These are phyloP conservation scores for Dictyostelium brefeldianum DNA, from an alignment of 78 protist genomes.

Conservation along the genomic window DNA sequence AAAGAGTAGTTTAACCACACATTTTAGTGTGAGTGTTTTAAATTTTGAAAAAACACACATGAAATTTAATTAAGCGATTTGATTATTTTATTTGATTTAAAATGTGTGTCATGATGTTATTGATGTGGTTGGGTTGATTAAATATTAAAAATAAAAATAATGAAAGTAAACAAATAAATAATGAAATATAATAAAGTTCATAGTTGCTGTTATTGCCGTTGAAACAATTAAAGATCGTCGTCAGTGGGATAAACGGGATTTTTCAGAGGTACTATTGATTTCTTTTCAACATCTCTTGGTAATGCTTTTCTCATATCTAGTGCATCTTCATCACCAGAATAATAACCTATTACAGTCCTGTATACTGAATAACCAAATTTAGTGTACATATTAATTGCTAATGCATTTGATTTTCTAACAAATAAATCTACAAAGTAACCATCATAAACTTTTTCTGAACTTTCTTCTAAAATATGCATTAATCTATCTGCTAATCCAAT, in stretches of 20 bases:
- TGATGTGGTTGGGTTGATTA: too few relatives aligned
- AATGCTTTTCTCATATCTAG: slow-evolving; percentile 91
- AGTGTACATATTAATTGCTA: slow-evolving; percentile 95
- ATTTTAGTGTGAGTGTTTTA: too few relatives aligned
- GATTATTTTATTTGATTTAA: too few relatives aligned
- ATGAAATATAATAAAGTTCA: too few relatives aligned
- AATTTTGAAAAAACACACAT: too few relatives aligned
- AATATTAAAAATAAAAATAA: too few relatives aligned
- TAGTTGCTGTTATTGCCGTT: too few relatives aligned
- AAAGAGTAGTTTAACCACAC: too few relatives aligned
- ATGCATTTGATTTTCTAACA: slow-evolving; percentile 94
- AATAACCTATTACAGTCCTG: slow-evolving; percentile 94
- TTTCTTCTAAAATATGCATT: slow-evolving; percentile 94
- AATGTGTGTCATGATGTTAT: too few relatives aligned
- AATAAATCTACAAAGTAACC: slow-evolving; percentile 98
- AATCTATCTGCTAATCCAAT: slow-evolving; percentile 90
- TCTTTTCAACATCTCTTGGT: slow-evolving; percentile 91
- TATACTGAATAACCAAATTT: slow-evolving; percentile 94
- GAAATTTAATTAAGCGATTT: too few relatives aligned
- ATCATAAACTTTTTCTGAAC: slow-evolving; percentile 89
- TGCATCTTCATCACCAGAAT: slow-evolving; percentile 96
- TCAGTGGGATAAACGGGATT: slow-evolving; percentile 81
- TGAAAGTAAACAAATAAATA: too few relatives aligned
- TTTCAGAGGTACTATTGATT: slow-evolving; percentile 87
- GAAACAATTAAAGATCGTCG: slow-evolving; percentile 46